These are phyloP conservation scores for Centella asiatica DNA, from an alignment of 129 eudicot species.

Conservation along the genomic window DNA sequence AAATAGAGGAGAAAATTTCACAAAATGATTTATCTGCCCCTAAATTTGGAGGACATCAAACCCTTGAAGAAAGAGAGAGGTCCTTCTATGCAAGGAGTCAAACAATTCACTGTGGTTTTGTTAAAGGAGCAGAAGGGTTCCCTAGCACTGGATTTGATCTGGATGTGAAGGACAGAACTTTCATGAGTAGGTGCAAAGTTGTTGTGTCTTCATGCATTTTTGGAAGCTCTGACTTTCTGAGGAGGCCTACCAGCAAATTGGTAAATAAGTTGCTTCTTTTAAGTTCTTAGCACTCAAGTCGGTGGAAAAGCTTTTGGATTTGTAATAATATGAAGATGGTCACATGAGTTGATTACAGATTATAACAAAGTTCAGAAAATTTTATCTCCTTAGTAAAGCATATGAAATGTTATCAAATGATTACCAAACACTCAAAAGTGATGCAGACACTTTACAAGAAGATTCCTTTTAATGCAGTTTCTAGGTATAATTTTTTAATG, in stretches of 20 bases:
- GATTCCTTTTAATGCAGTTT: too few species aligned
- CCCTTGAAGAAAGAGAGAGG: slow-evolving; percentile 68
- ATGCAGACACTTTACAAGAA: too few species aligned
- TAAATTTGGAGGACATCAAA: slow-evolving; percentile 94
- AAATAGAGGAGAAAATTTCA: slow-evolving; percentile 35
- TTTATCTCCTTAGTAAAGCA: too few species aligned
- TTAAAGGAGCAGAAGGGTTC: slow-evolving; percentile 57
- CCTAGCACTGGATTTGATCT: slow-evolving; percentile 75
- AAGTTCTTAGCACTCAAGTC: not conserved
- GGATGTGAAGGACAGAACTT: slow-evolving; percentile 52
- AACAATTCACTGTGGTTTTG: slow-evolving; percentile 93
- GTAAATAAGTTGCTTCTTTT: slow-evolving; percentile 28
- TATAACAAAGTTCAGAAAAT: too few species aligned
- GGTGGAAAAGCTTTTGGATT: not conserved
- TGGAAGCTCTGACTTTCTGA: slow-evolving; percentile 94
- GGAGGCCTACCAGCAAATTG: slow-evolving; percentile 90
- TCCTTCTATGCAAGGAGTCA: slow-evolving; percentile 63
- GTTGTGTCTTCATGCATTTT: slow-evolving; percentile 96
- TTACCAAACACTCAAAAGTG: too few species aligned
- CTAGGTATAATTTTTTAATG: too few species aligned
- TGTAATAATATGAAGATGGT: not conserved
- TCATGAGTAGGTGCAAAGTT: slow-evolving; percentile 57
- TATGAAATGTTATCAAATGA: too few species aligned
- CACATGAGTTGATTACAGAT: too few species aligned
- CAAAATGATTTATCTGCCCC: slow-evolving; percentile 29